phyloP scores from a whole-genome alignment of 345 rosid genomes.

The Salix viminalis region DNA sequence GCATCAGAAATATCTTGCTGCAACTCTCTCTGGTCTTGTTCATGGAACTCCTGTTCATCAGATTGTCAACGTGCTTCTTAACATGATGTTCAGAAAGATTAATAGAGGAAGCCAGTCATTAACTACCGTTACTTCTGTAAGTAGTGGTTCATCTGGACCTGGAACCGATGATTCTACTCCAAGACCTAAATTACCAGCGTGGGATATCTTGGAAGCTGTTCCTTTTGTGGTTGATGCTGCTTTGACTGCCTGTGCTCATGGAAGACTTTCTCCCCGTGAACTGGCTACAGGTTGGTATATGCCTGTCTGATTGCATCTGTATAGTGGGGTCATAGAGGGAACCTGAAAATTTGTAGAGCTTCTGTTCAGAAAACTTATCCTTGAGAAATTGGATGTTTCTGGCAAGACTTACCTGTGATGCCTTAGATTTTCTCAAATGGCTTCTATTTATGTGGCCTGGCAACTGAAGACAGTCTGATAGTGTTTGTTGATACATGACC shows the following conservation, averaged over 20 bases:
- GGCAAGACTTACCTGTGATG: background rate
- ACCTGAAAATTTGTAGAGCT: background rate
- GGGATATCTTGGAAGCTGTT: conserved; percentile 90
- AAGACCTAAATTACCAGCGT: conserved; percentile 82
- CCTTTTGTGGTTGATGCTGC: conserved; percentile 88
- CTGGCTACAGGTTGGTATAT: conserved; percentile 76
- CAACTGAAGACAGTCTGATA: background rate
- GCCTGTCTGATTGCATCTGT: background rate
- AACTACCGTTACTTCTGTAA: conserved; percentile 61
- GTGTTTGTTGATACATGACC: too few relatives aligned
- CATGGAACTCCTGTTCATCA: conserved; percentile 81
- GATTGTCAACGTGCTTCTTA: conserved; percentile 72
- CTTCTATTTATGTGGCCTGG: background rate
- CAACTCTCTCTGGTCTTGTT: conserved; percentile 69
- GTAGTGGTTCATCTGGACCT: conserved; percentile 68
- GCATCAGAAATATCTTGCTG: conserved; percentile 79
- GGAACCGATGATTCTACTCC: conserved; percentile 50
- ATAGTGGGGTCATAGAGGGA: background rate
- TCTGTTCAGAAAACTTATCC: conserved; percentile 3
- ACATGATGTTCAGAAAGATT: conserved; percentile 82
- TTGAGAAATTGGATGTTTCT: conserved; percentile 24
- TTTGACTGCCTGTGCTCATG: conserved; percentile 87
- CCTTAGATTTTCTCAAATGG: conserved; percentile 20
- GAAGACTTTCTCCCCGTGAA: conserved; percentile 88
- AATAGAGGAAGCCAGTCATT: conserved; percentile 48